Evolutionary conservation across 1,284 basidiomycete species (phyloP), one percentile per base, ranked within the genome.

Genomic region (Taiwanofungus camphoratus): DNA sequence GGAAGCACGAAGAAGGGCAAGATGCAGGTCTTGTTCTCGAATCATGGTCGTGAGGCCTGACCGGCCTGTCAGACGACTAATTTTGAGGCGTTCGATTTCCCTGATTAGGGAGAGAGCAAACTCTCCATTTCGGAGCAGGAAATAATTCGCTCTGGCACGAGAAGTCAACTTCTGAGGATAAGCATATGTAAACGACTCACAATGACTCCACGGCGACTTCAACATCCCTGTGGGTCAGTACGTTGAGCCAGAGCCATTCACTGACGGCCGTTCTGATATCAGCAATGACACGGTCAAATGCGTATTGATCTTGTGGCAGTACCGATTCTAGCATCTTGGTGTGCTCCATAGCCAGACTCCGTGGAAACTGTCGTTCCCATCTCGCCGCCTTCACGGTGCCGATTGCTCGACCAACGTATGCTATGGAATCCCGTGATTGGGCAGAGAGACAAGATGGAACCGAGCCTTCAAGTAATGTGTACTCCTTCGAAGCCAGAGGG

Each of bases 161-260:
- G 22, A 12, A 38, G 45, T 67, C 45, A 19, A 22, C 16, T 23
- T 35, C 22, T 40, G 30, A 5, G 8, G 35, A 24, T 15, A 30
- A 2, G 36, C 8, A 35, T 35, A 20, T 5, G 16, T 13, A 35
- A 24, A 2, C 50, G 21, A 65, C 82, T 63, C 53, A 85, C 81
- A 90, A 62, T 4, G 79, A 79, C 45, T 87, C 74, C 9, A 90
- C 75, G 0, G 86, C 79, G 19, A 82, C 82, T 48, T 87, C 80
- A 0, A 94, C 86, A 51, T 92, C 87, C 50, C 79, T 77, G 53
- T 77, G 78, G 1, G 90, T 94, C 41, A 95, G 70, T 23, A 95
- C 84, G 55, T 92, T 90, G 23, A 80, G 66, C 90, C 92, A 95
- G 2, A 95, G 69, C 92, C 92, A 95, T 66, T 92, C 90, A 51